A percentile compares a stretch with the other conserved stretches of the same genome.
These are phyloP conservation scores for Cyclotella sp. DNA, from an alignment of 108 stramenopile genomes.

Conservation along the genomic window DNA sequence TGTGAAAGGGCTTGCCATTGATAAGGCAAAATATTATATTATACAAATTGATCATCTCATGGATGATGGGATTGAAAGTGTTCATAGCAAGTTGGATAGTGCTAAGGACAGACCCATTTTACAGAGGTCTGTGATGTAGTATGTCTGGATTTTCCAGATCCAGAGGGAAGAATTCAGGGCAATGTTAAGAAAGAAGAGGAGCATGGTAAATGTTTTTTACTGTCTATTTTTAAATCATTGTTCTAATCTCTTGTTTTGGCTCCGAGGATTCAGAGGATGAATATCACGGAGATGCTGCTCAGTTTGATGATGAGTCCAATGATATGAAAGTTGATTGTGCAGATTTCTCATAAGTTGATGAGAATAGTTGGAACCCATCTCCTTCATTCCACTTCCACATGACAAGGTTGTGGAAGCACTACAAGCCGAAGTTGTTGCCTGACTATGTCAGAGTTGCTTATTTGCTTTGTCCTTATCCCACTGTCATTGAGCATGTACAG, in stretches of 20 bases:
- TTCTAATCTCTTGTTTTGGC: no score
- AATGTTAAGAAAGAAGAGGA: not conserved
- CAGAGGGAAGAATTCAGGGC: no score
- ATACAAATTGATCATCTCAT: constrained; percentile 4
- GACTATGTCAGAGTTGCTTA: constrained; percentile 18
- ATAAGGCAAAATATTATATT: constrained; percentile 3
- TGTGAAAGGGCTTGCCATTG: not conserved
- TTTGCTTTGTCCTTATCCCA: constrained; percentile 3
- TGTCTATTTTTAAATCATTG: no score
- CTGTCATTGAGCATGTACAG: not conserved
- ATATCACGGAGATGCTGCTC: not conserved
- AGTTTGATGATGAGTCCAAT: not conserved
- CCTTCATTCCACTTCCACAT: not conserved
- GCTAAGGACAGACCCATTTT: no score
- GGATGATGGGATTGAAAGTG: not conserved
- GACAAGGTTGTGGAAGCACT: not conserved
- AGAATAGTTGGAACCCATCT: not conserved
- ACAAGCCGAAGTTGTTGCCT: not conserved
- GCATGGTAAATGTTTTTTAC: not conserved
- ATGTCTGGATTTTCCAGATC: not conserved
- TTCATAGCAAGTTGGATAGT: not conserved
- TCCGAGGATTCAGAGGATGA: not conserved
- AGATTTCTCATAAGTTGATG: not conserved
- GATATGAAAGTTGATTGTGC: not conserved
- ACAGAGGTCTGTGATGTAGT: not conserved